phyloP scores from a whole-genome alignment of 73 alveolate species.

The Paramecium bursaria region DNA sequence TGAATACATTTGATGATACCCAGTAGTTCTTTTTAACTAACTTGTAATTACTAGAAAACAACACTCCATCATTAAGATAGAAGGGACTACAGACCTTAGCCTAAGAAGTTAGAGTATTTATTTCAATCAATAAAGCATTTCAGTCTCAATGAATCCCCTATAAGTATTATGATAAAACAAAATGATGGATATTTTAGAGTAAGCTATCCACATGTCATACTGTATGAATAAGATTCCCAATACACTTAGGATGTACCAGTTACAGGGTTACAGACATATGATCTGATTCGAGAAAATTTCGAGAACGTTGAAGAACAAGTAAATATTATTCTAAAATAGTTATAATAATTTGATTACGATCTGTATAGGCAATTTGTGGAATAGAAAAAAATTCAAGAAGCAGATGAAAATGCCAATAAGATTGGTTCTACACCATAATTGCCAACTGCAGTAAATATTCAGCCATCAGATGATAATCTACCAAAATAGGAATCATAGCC shows the following conservation, averaged over 20 bases:
- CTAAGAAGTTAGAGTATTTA: neutral
- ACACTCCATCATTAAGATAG: slow-evolving; percentile 11
- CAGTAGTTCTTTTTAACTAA: neutral
- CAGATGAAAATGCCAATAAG: too few relatives aligned
- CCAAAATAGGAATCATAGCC: too few relatives aligned
- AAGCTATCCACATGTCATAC: neutral
- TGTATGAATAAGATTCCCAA: slow-evolving; percentile 12
- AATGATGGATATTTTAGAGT: slow-evolving; percentile 31
- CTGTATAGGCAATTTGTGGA: too few relatives aligned
- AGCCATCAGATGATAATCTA: too few relatives aligned
- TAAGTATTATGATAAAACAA: neutral
- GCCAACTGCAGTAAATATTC: too few relatives aligned
- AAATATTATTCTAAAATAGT: too few relatives aligned
- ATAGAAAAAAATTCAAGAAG: too few relatives aligned
- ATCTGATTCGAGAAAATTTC: too few relatives aligned
- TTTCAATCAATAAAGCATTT: neutral
- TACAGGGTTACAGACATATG: too few relatives aligned
- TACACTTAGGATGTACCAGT: neutral
- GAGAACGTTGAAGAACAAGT: too few relatives aligned
- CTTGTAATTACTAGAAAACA: slow-evolving; percentile 9
- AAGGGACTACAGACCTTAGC: slow-evolving; percentile 11
- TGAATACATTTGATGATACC: slow-evolving; percentile 1
- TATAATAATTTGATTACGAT: too few relatives aligned
- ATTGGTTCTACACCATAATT: too few relatives aligned
- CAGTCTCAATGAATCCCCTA: neutral